A percentile compares a stretch with the other conserved stretches of the same genome.
Conservation (phyloP, 1,284 basidiomycete genomes). For the Microbotryomycetes sp. region DNA sequence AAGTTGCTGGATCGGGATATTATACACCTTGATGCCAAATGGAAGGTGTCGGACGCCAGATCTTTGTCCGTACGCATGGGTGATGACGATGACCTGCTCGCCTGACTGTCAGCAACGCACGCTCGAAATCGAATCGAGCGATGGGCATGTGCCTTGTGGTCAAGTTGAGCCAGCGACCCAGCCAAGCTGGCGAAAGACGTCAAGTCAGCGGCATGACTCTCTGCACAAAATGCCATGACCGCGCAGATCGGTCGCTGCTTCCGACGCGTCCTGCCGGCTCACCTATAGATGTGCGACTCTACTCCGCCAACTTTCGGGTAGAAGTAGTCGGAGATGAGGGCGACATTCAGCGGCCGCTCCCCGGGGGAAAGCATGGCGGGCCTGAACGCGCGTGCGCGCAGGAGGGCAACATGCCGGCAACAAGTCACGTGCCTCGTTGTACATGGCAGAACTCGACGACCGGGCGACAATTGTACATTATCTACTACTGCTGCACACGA, state of each 20-base stretch:
- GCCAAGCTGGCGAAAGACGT: constrained; percentile 47
- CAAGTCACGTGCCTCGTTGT: neutral
- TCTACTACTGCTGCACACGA: too few species aligned
- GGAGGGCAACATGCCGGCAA: neutral
- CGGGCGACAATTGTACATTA: too few species aligned
- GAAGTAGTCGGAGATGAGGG: constrained; percentile 91
- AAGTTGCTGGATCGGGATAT: constrained; percentile 81
- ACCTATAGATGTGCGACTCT: constrained; percentile 91
- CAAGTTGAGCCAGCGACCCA: constrained; percentile 69
- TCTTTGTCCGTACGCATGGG: constrained; percentile 80
- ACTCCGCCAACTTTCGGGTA: constrained; percentile 91
- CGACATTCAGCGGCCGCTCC: constrained; percentile 36
- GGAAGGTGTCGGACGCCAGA: constrained; percentile 85
- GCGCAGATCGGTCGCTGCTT: too few species aligned
- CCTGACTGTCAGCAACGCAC: neutral
- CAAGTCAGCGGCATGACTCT: too few species aligned
- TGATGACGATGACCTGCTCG: constrained; percentile 80
- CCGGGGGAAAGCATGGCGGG: neutral
- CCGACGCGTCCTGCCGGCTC: too few species aligned
- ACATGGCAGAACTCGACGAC: too few species aligned
- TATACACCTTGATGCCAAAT: constrained; percentile 78
- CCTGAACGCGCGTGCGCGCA: neutral
- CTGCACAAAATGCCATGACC: too few species aligned
- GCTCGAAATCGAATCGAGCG: neutral
- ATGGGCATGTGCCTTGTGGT: constrained; percentile 63